Conservation (phyloP, 1,284 basidiomycete species). For the Ustilago sp. region DNA sequence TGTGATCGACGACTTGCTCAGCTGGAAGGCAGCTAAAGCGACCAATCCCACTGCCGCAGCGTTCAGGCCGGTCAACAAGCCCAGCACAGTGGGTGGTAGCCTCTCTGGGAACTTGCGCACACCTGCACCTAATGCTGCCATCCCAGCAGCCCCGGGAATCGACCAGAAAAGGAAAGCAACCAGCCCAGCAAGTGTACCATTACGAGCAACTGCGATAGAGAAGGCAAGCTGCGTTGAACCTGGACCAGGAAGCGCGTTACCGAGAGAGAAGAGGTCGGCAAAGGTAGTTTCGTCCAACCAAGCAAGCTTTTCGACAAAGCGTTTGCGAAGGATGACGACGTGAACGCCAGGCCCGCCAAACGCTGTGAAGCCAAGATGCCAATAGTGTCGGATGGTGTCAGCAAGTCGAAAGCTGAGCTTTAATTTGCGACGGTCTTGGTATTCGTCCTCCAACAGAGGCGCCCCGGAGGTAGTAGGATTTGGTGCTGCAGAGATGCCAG, state of each 20-base stretch:
- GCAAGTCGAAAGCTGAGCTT: constrained; percentile 43
- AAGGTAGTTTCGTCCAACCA: constrained; percentile 62
- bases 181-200: constrained; percentile 69
- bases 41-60: constrained; percentile 75
- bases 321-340: constrained; percentile 51
- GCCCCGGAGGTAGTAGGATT: constrained; percentile 7
- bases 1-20: constrained; percentile 73
- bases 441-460: constrained; percentile 13
- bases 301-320: constrained; percentile 56
- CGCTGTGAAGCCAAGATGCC: constrained; percentile 58
- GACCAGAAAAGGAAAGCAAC: constrained; percentile 70
- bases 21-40: constrained; percentile 74
- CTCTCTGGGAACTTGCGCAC: constrained; percentile 72
- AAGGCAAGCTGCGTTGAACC: constrained; percentile 71
- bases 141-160: constrained; percentile 73
- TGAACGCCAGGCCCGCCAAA: constrained; percentile 50
- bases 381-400: constrained; percentile 51
- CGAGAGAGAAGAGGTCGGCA: constrained; percentile 71
- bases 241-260: constrained; percentile 72
- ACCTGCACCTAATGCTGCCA: constrained; percentile 74
- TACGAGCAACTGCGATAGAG: constrained; percentile 69
- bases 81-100: constrained; percentile 73
- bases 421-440: constrained; percentile 33
- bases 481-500: neutral
- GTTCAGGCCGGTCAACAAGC: constrained; percentile 75